Evolutionary conservation across 768 basidiomycete species (phyloP), one percentile per base, ranked within the genome.

Genomic region (Gloeophyllum trabeum): DNA sequence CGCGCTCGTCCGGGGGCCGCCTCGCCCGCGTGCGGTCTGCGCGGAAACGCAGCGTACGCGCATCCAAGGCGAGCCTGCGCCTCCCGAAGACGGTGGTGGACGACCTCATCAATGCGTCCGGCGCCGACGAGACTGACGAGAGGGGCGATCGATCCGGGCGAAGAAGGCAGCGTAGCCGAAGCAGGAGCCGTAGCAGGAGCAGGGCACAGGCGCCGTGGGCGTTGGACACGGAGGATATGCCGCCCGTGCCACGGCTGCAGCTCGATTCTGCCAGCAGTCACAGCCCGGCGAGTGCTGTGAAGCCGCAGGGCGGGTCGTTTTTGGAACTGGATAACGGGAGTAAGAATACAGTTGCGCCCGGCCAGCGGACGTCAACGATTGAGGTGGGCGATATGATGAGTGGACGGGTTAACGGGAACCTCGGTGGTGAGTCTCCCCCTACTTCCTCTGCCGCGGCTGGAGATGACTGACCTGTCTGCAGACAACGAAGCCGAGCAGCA

Each of bases 31-130:
- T 88, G 2, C 69, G 70, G 4, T 78, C 85, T 4, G 85, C 86
- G 1, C 72, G 74, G 44, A 71, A 63, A 44, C 71, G 83, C 30
- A 82, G 79, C 54, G 64, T 67, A 34, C 67, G 80, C 1, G 66
- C 74, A 5, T 83, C 81, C 4, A 75, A 79, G 48, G 70, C 75
- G 19, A 84, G 80, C 52, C 60, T 88, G 5, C 73, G 84, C 1
- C 61, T 85, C 19, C 78, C 75, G 0, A 61, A 60, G 45, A 39
- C 65, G 39, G 28, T 32, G 10, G 28, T 39, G 62, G 28, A 53
- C 39, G 36, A 35, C 30, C 50, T 24, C 24, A 32, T 13, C 30
- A 22, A 32, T 32, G 10, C 10, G 16, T 32, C 28, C 28, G 10
- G 10, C 28, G 28, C 16, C 28, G n/a, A n/a, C n/a, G n/a, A 32